These are phyloP conservation scores for Paecilomyces variotii DNA, from an alignment of 2,329 filamentous ascomycete species.

Conservation along the genomic window DNA sequence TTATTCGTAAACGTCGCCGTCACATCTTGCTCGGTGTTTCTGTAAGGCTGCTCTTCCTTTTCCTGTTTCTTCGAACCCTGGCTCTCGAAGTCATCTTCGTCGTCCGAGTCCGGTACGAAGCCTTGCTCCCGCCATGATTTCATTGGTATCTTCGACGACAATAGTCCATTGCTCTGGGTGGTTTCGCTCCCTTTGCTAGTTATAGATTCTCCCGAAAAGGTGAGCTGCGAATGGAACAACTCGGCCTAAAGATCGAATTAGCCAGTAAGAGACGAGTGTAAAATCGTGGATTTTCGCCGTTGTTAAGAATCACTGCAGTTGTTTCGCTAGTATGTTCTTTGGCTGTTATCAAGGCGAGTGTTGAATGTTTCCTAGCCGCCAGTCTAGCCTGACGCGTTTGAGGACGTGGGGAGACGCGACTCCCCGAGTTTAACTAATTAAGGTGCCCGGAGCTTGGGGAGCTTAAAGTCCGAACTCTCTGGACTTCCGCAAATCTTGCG, in stretches of 20 bases:
- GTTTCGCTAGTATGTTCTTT: not conserved
- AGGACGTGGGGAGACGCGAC: slow-evolving; percentile 20
- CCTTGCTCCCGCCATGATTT: slow-evolving; percentile 44
- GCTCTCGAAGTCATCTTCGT: slow-evolving; percentile 35
- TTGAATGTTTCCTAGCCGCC: not conserved
- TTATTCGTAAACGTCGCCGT: not conserved
- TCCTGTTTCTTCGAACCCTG: slow-evolving; percentile 14
- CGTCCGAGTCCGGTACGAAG: slow-evolving; percentile 46
- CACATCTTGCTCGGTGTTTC: not conserved
- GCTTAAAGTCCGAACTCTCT: slow-evolving; percentile 2
- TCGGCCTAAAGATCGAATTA: not conserved
- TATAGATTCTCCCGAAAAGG: not conserved
- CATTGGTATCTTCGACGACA: slow-evolving; percentile 29
- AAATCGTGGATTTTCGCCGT: no score
- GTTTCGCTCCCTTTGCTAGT: slow-evolving; percentile 13
- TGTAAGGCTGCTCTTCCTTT: not conserved
- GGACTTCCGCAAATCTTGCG: slow-evolving; percentile 6
- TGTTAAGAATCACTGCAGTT: not conserved
- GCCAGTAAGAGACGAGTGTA: not conserved
- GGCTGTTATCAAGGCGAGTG: not conserved
- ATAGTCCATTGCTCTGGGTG: slow-evolving; percentile 28
- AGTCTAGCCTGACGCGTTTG: slow-evolving; percentile 15
- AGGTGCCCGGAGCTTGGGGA: slow-evolving; percentile 12
- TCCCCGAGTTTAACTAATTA: slow-evolving; percentile 3
- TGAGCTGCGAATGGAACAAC: not conserved